These are phyloP conservation scores for Penicillium subrubescens DNA, from an alignment of 495 filamentous ascomycete genomes.

Conservation along the genomic window DNA sequence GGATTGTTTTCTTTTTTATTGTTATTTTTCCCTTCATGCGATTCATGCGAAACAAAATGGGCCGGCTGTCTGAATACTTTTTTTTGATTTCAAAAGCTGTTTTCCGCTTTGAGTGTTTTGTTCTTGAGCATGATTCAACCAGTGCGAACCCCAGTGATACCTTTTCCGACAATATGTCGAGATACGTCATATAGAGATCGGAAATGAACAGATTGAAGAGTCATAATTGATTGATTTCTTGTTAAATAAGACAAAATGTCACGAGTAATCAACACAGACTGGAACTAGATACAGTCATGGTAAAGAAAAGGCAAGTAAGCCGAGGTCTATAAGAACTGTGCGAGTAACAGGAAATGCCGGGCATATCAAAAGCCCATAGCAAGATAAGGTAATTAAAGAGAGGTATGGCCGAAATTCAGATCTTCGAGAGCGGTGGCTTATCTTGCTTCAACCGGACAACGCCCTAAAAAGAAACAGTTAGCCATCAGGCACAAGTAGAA, in stretches of 20 bases:
- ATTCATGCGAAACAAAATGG: conserved; percentile 28
- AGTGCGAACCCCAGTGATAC: neutral
- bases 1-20: conserved; percentile 5
- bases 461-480: conserved; percentile 28
- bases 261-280: neutral
- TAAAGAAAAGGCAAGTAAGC: conserved; percentile 1
- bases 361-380: neutral
- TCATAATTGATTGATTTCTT: neutral
- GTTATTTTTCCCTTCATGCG: conserved; percentile 5
- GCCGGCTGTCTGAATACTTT: conserved; percentile 37
- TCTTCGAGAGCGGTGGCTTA: conserved; percentile 43
- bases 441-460: conserved; percentile 52
- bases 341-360: conserved; percentile 2
- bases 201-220: neutral
- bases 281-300: neutral
- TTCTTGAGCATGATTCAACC: neutral
- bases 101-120: neutral
- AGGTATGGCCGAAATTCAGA: conserved; percentile 27
- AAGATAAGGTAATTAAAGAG: neutral
- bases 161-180: neutral
- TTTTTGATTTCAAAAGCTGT: neutral
- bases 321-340: conserved; percentile 14
- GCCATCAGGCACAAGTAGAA: neutral
- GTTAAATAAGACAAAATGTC: conserved; percentile 7
- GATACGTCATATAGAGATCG: neutral